A percentile compares a stretch with the other conserved stretches of the same genome.
Evolutionary conservation across 768 basidiomycete species (phyloP).

Genomic region (Suillus variegatus): DNA sequence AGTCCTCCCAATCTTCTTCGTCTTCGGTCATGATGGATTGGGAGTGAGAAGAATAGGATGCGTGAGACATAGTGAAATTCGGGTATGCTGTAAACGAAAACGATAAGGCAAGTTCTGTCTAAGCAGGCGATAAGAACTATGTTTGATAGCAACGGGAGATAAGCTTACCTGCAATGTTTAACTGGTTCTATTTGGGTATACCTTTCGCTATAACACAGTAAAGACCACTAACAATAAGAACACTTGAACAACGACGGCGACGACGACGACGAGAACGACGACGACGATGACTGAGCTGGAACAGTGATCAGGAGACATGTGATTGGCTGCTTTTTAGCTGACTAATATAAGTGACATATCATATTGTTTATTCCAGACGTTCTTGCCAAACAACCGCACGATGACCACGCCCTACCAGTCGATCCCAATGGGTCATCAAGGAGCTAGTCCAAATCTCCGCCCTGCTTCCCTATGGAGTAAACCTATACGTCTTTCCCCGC

Average conservation of each 20-base stretch:
- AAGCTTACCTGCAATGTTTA: conserved; percentile 23
- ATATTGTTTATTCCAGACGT: conserved; percentile 15
- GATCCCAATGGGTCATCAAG: no score
- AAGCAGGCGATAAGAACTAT: conserved; percentile 32
- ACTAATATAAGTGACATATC: conserved; percentile 21
- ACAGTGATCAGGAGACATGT: conserved; percentile 20
- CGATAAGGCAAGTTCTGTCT: conserved; percentile 29
- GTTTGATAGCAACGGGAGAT: conserved; percentile 27
- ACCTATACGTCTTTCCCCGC: background rate
- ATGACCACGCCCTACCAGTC: background rate
- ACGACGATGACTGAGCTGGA: background rate
- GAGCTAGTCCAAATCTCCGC: background rate
- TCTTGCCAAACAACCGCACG: conserved; percentile 20
- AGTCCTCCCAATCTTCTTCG: conserved; percentile 94
- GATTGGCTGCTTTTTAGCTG: conserved; percentile 25
- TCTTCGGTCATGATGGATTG: conserved; percentile 86
- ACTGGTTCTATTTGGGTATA: conserved; percentile 30
- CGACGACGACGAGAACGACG: background rate
- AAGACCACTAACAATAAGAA: conserved; percentile 1
- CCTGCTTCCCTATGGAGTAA: background rate
- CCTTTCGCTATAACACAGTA: background rate
- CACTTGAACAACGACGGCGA: background rate
- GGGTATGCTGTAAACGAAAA: conserved; percentile 37
- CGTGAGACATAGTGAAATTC: conserved; percentile 61
- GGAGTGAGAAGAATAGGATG: conserved; percentile 71